Conservation (phyloP, 306 rosid genomes). For the Leucaena leucocephala region DNA sequence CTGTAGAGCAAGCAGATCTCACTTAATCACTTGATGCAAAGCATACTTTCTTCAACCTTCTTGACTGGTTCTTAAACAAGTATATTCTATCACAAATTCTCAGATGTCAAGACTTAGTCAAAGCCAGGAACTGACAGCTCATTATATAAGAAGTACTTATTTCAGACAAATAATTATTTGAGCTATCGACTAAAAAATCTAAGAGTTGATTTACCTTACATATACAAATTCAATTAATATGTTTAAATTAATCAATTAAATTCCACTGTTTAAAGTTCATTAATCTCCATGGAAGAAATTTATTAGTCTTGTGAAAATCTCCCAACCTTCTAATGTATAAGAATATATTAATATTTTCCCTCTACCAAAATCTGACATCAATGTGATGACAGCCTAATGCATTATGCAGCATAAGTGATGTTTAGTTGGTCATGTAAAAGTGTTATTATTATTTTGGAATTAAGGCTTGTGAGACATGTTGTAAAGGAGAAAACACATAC, state of each 20-base stretch:
- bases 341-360: not conserved
- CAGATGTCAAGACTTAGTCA: not conserved
- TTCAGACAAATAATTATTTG: not conserved
- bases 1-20: not conserved
- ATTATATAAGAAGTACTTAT: not conserved
- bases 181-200: not conserved
- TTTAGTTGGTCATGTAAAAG: not conserved
- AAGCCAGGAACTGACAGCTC: not conserved
- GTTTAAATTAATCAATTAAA: slow-evolving; percentile 24
- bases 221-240: slow-evolving; percentile 2
- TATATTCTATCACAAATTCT: not conserved
- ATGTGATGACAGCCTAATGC: not conserved
- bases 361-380: slow-evolving; percentile 19
- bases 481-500: slow-evolving; percentile 42
- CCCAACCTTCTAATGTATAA: not conserved
- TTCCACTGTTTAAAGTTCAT: not conserved
- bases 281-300: slow-evolving; percentile 1
- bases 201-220: not conserved
- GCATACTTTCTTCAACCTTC: slow-evolving; percentile 33
- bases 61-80: not conserved
- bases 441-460: not conserved
- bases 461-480: not conserved
- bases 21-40: not conserved
- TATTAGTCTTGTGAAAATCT: not conserved
- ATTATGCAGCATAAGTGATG: not conserved